Base-by-base conservation (phyloP, 331 rosid genomes). In the Rosa hybrid region DNA sequence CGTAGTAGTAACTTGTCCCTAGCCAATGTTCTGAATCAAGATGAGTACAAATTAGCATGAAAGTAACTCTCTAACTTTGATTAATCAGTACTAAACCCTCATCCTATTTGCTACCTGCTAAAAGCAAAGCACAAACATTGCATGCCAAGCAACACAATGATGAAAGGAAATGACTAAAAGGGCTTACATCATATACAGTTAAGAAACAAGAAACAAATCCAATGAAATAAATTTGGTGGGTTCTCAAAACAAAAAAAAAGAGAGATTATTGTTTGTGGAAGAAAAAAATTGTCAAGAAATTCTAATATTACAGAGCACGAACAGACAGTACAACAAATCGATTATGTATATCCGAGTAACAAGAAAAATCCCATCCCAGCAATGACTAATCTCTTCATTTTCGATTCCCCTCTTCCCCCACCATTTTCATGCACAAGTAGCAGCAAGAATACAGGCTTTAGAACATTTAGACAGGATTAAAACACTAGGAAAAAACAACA, bases 341-440 rank as follows among this genome's bases (percentile, higher is more conserved):
- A 81, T 84, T 85, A 80, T 88, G 89, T 84, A 88, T 88, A 73
- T 81, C 88, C 88, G 83, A 80, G 83, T 90, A 92, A 81, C 90
- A 82, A 80, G n/a, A 64, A 83, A 67, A 68, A 41, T 68, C 72
- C 23, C 73, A 81, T 75, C 86, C 82, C 83, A 34, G 72, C 83
- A 82, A 82, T 79, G 85, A 75, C 72, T 50, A 46, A 84, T 81
- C 77, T 76, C 87, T 78, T 74, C 84, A 80, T 83, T 87, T 56
- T 68, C 81, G 30, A 81, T 65, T 73, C 83, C 84, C 88, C 85
- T 69, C 85, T 81, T 73, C 90, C 86, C 85, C 85, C 88, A 79
- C 79, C 70, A 74, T 74, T 81, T 82, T 78, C 86, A 83, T 62
- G 87, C 86, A 86, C 92, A 89, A 84, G 81, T 87, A 83, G 80